Evolutionary conservation across 2,329 filamentous ascomycete genomes (phyloP).

Genomic region (Microcyclospora pomicola): DNA sequence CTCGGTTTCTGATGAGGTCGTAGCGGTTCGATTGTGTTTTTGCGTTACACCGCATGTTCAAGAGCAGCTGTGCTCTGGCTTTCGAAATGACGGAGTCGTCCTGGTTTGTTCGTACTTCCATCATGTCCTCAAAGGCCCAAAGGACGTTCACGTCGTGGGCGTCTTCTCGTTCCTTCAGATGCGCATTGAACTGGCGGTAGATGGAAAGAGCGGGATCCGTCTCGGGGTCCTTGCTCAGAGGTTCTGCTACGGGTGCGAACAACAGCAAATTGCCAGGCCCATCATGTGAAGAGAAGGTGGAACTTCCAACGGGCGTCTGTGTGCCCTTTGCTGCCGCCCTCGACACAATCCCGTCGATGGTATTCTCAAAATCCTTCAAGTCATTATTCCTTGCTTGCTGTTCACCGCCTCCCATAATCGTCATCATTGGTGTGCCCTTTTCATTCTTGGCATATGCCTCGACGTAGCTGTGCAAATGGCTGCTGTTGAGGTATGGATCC

Average conservation of each 20-base stretch:
- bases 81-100: conserved; percentile 30
- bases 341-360: conserved; percentile 33
- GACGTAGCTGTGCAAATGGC: conserved; percentile 30
- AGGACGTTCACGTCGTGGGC: conserved; percentile 28
- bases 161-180: conserved; percentile 31
- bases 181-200: conserved; percentile 38
- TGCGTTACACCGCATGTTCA: conserved; percentile 43
- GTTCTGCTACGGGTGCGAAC: conserved; percentile 35
- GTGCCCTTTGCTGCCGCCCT: conserved; percentile 4
- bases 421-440: conserved; percentile 26
- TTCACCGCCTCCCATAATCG: conserved; percentile 42
- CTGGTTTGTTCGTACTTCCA: conserved; percentile 26
- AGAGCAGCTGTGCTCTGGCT: conserved; percentile 38
- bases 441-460: conserved; percentile 21
- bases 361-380: conserved; percentile 32
- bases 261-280: conserved; percentile 23
- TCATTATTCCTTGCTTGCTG: conserved; percentile 40
- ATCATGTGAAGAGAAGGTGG: conserved; percentile 6
- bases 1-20: conserved; percentile 28
- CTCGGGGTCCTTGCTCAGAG: conserved; percentile 32
- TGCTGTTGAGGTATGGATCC: conserved; percentile 49
- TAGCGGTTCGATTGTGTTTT: conserved; percentile 24
- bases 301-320: conserved; percentile 4
- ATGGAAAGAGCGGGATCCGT: conserved; percentile 8
- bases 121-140: conserved; percentile 40